Evolutionary conservation across 2,329 filamentous ascomycete species (phyloP).

Genomic region (Talaromyces pinophilus): DNA sequence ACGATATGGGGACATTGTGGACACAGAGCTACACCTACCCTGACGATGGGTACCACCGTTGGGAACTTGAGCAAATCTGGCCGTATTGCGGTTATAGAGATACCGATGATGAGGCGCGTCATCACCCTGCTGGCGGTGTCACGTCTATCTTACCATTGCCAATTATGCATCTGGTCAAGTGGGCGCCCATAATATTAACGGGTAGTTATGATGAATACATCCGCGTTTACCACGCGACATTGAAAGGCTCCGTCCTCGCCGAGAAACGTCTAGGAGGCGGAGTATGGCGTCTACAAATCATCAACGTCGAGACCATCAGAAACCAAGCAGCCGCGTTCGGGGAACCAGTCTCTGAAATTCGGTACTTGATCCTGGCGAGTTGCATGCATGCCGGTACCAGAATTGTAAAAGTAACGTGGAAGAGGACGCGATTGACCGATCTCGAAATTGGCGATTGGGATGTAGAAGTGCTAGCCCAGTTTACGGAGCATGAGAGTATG

Average conservation of each 20-base stretch:
- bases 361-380: conserved; percentile 69
- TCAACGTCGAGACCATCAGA: conserved; percentile 21
- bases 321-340: neutral
- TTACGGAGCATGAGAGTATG: conserved; percentile 89
- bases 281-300: conserved; percentile 79
- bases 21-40: conserved; percentile 32
- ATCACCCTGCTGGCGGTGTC: conserved; percentile 74
- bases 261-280: conserved; percentile 72
- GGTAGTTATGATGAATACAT: conserved; percentile 90
- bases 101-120: conserved; percentile 53
- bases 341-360: conserved; percentile 25
- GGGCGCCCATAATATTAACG: conserved; percentile 67
- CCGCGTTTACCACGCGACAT: conserved; percentile 56
- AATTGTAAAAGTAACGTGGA: conserved; percentile 55
- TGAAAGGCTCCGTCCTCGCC: conserved; percentile 56
- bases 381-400: conserved; percentile 90
- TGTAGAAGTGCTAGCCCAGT: conserved; percentile 67
- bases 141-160: conserved; percentile 78
- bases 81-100: conserved; percentile 20
- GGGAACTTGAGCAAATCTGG: conserved; percentile 7
- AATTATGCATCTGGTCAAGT: conserved; percentile 37
- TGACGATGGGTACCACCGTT: conserved; percentile 10
- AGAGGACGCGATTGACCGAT: conserved; percentile 37
- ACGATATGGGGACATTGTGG: conserved; percentile 43
- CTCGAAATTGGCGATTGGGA: conserved; percentile 52